Conservation (phyloP, 1,284 basidiomycete genomes). For the Ustilago trichophora region DNA sequence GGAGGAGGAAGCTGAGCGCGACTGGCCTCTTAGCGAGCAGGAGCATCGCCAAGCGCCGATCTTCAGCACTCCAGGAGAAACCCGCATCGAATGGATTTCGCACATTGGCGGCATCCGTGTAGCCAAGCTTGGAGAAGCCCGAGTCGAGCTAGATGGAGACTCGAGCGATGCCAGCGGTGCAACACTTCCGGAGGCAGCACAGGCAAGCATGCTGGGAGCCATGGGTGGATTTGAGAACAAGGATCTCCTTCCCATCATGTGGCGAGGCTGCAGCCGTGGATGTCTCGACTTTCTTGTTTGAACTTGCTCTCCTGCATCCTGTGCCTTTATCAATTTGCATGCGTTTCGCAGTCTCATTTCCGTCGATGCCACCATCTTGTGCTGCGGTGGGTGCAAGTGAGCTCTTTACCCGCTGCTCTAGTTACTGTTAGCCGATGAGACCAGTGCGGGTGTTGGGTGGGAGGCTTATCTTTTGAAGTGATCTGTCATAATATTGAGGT, state of each 20-base stretch:
- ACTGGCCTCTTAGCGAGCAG: constrained; percentile 39
- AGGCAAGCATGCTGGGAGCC: constrained; percentile 29
- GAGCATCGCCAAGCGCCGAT: constrained; percentile 48
- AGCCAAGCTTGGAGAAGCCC: constrained; percentile 39
- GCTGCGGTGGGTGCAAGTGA: too few species aligned
- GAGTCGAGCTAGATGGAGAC: constrained; percentile 21
- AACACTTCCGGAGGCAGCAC: not conserved
- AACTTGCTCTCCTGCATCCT: too few species aligned
- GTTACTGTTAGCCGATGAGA: too few species aligned
- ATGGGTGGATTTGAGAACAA: constrained; percentile 38
- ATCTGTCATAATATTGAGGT: not conserved
- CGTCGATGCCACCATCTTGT: too few species aligned
- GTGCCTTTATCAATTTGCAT: too few species aligned
- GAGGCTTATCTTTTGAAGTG: constrained; percentile 12
- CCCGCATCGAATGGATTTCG: constrained; percentile 61
- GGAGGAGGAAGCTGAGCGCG: constrained; percentile 16
- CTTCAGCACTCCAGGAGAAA: constrained; percentile 50
- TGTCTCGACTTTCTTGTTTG: constrained; percentile 50
- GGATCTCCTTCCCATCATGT: constrained; percentile 45
- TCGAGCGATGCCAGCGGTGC: not conserved
- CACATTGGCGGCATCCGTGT: constrained; percentile 60
- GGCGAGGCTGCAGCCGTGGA: constrained; percentile 45
- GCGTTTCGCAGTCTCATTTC: too few species aligned
- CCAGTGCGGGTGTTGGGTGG: too few species aligned
- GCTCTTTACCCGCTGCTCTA: too few species aligned